phyloP scores from a whole-genome alignment of 345 rosid species.

The Citrus mangshanensis region DNA sequence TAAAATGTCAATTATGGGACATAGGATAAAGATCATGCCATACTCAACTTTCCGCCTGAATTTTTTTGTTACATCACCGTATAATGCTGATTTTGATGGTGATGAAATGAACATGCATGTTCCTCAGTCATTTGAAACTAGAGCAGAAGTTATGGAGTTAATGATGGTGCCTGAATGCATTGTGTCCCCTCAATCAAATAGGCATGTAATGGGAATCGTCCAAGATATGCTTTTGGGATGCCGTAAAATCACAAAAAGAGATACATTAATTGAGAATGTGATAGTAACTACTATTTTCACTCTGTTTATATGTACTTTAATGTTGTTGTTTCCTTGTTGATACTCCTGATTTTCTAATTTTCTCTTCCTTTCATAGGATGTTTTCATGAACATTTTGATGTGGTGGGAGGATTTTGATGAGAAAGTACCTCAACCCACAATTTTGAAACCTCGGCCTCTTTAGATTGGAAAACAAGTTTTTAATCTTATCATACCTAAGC shows the following conservation, averaged over 20 bases:
- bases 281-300: background rate
- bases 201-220: constrained; percentile 99
- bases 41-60: constrained; percentile 91
- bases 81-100: constrained; percentile 99
- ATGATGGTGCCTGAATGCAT: constrained; percentile 99
- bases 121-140: constrained; percentile 92
- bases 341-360: background rate
- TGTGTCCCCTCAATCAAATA: constrained; percentile 91
- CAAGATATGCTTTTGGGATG: constrained; percentile 96
- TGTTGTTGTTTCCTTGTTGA: background rate
- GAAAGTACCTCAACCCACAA: constrained; percentile 91
- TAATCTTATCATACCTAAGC: constrained; percentile 95
- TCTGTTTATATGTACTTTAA: background rate
- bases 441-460: constrained; percentile 87
- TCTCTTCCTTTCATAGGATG: constrained; percentile 52
- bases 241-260: constrained; percentile 95
- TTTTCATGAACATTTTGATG: constrained; percentile 93
- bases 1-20: too few relatives aligned
- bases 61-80: constrained; percentile 92
- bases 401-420: constrained; percentile 99
- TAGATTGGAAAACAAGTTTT: constrained; percentile 99
- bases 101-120: constrained; percentile 99
- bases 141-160: constrained; percentile 94
- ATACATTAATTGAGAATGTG: constrained; percentile 97
- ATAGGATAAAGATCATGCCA: constrained; percentile 55